Conservation (phyloP, 371 early-diverging fungal genomes). For the Mucor sp. region DNA sequence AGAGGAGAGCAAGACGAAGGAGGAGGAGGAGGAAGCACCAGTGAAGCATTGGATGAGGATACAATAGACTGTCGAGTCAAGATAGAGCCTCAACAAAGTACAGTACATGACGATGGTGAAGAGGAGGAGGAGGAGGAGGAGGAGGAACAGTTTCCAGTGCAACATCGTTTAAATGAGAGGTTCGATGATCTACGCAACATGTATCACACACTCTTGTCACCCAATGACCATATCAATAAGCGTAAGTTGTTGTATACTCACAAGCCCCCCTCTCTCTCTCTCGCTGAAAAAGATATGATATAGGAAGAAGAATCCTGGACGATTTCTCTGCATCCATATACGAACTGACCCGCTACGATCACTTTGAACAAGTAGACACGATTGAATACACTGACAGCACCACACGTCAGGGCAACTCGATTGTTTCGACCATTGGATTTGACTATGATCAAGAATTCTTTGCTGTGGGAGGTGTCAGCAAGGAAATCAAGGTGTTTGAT, state of each 20-base stretch:
- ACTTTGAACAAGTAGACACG: constrained; percentile 70
- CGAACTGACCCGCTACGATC: constrained; percentile 66
- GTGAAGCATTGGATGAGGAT: neutral
- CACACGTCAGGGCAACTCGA: constrained; percentile 45
- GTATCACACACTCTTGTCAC: constrained; percentile 51
- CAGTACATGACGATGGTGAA: neutral
- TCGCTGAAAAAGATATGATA: neutral
- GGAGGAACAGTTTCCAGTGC: constrained; percentile 2
- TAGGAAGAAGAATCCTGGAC: constrained; percentile 12
- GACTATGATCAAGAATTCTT: constrained; percentile 90
- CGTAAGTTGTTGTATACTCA: neutral
- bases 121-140: no score
- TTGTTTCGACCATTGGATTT: constrained; percentile 92
- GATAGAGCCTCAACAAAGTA: no score
- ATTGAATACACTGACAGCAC: constrained; percentile 77
- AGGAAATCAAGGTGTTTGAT: constrained; percentile 90
- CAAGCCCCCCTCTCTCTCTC: no score
- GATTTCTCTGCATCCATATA: constrained; percentile 68
- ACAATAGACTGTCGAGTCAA: neutral
- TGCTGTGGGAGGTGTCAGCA: constrained; percentile 92
- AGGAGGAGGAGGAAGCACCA: neutral
- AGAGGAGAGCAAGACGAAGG: no score
- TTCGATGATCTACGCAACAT: constrained; percentile 71
- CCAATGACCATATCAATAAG: neutral
- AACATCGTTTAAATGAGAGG: constrained; percentile 57